Base-by-base conservation (phyloP, 2,329 filamentous ascomycete genomes). In the Talaromyces funiculosus region DNA sequence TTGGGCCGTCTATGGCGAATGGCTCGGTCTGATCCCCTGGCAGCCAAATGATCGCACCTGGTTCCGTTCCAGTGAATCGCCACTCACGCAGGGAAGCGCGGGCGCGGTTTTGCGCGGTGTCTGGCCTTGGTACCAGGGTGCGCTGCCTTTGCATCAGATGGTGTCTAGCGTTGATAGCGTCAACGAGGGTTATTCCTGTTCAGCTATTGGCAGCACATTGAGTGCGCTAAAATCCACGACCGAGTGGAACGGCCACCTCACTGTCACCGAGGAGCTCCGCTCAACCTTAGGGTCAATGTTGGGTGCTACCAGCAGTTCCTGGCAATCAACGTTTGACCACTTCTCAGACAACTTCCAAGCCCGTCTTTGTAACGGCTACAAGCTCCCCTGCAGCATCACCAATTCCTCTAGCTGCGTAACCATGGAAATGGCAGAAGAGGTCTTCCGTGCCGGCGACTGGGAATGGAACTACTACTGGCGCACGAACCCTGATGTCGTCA, bases 391-490 rank as follows among this genome's bases (percentile, higher is more conserved):
- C 60, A 67, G 67, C 42, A 4, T 70, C 1, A 60, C 61, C 0
- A 67, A 75, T 51, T 59, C 61, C 0, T 67, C 67, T 0, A 59
- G 65, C 3, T 76, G 74, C 55, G 73, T 72, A n/a, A 75, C 67
- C 0, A 62, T 43, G 33, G 59, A 65, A 0, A 71, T 74, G 62
- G 73, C 71, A 0, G 59, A 75, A 1, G 69, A 74, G 55, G 73
- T 73, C 8, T 76, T 76, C 64, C 72, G 74, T 31, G 73, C 73
- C 1, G 74, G 74, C 5, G 74, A 76, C 53, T 76, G 74, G 74
- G 72, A 75, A 57, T 76, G 73, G 71, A 76, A 76, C 51, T 76
- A 75, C 64, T 75, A 72, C 64, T 76, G 72, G 72, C 70, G 73
- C 7, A 63, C 64, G 3, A 75, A 72, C 42, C 65, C 67, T 0